Evolutionary conservation across 805 yeast genomes (phyloP), one percentile per base, ranked within the genome.

Genomic region (Saturnispora sekii): DNA sequence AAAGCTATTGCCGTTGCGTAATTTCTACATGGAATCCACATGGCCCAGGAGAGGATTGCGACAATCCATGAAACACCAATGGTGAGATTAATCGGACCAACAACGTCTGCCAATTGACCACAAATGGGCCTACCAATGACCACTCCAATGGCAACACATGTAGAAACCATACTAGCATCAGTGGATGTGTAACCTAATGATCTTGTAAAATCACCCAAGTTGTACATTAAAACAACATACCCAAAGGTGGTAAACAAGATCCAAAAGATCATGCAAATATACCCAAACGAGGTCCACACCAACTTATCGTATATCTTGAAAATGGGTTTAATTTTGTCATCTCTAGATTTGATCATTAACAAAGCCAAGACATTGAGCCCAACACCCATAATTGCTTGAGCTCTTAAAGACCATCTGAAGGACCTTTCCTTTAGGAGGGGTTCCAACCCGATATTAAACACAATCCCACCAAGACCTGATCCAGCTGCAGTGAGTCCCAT

Each of bases 11-110:
- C 74, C 2, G 81, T 74, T 1, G 81, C 80, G 47, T 61, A 70
- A 52, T 75, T 77, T 46, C 74, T 63, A 12, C 78, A 73, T 2
- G 83, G 81, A 31, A 73, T 65, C 79, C 79, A 74, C 74, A 73
- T 70, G 11, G 76, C 74, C 43, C 67, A 59, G 12, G 70, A 55
- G 37, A 74, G 62, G 2, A 73, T 45, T 1, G 64, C 65, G 40
- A 69, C 73, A 1, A 70, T 30, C 47, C 62, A 50, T 43, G 72
- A 68, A 1, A 62, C 65, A 9, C 61, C 31, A 21, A 67, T 57
- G 5, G 67, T 66, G 11, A 73, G 64, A 3, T 79, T 73, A 15
- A 75, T 61, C 0, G 80, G 51, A 0, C 86, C 87, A 46, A 58
- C 61, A 8, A 46, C 38, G 54, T 80, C 85, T 3, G 75, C 63